Percentiles rank a stretch among this genome's conserved stretches.
Evolutionary conservation across 2,329 filamentous ascomycete species (phyloP).

Genomic region (Chaetomium strumarium): DNA sequence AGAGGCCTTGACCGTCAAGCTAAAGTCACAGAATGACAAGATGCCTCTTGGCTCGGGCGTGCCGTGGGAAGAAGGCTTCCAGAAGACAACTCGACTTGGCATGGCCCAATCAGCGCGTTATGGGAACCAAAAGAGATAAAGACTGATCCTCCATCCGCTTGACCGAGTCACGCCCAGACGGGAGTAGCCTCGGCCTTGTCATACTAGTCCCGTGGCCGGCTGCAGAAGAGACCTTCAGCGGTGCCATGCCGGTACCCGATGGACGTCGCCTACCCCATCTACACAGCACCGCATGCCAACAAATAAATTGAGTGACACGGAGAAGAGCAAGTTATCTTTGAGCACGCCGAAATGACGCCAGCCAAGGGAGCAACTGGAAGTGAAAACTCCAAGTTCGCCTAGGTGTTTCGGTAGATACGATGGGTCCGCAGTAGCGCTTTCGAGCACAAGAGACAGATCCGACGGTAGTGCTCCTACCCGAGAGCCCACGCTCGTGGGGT

Average conservation of each 20-base stretch:
- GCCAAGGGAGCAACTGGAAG: not conserved
- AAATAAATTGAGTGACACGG: not conserved
- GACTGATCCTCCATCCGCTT: constrained; percentile 4
- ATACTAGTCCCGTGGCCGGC: not conserved
- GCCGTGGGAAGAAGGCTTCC: constrained; percentile 17
- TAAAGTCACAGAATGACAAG: constrained; percentile 1
- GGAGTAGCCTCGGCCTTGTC: constrained; percentile 6
- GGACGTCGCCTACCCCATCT: not conserved
- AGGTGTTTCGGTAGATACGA: not conserved
- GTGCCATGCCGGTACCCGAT: constrained; percentile 6
- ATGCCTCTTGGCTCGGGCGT: not conserved
- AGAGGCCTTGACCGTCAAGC: not conserved
- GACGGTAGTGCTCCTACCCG: too few relatives aligned
- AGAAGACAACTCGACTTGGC: constrained; percentile 7
- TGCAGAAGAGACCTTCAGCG: not conserved
- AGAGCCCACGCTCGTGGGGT: not conserved
- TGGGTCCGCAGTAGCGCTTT: too few relatives aligned
- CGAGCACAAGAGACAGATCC: too few relatives aligned
- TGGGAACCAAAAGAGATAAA: not conserved
- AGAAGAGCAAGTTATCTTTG: not conserved
- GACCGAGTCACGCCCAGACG: constrained; percentile 8
- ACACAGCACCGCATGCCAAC: not conserved
- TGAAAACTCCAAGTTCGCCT: not conserved
- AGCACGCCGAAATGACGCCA: not conserved
- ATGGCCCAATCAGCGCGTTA: too few relatives aligned